Evolutionary conservation across 2,329 filamentous ascomycete genomes (phyloP), one percentile per base, ranked within the genome.

Genomic region (Pyrenochaeta sp.): DNA sequence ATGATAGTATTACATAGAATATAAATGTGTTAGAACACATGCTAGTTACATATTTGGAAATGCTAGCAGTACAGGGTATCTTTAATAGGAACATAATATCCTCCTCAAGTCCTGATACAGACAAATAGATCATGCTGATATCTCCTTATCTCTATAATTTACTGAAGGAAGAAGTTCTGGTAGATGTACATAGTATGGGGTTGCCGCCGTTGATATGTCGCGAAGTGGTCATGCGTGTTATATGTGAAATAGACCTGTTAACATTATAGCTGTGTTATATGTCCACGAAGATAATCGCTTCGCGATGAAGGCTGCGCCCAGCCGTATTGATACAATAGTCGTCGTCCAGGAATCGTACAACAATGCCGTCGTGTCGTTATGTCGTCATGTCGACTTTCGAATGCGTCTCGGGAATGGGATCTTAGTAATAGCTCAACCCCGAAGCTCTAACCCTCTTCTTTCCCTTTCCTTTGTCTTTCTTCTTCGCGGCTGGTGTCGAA

Each of bases 381-480:
- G 36, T n/a, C n/a, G 36, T 34, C 19, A 9, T 39, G 19, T 25
- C 34, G 2, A 13, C 13, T 6, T 27, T 24, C 28, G 25, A 30
- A 47, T 28, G n/a, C 3, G 15, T 27, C 46, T 27, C 22, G n/a
- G 39, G 36, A 7, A 37, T 22, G 28, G 45, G 34, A 10, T 10
- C 13, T 66, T 39, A 74, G 43, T 72, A 74, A 51, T 74, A 74
- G 47, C 70, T 72, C 61, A 72, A 61, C 2, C 68, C 72, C 25
- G 67, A 68, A 47, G 61, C 64, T 32, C 69, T 66, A 25, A 54
- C 56, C 40, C 69, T 74, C 61, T 67, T 71, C 59, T 67, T 69
- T 8, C 50, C 54, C 50, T 68, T 72, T 25, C 32, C 45, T 34
- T 67, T 66, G 44, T 67, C 58, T 40, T 66, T 67, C 60, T 65